phyloP scores from a whole-genome alignment of 345 rosid genomes.

The Boechera divaricarpa region DNA sequence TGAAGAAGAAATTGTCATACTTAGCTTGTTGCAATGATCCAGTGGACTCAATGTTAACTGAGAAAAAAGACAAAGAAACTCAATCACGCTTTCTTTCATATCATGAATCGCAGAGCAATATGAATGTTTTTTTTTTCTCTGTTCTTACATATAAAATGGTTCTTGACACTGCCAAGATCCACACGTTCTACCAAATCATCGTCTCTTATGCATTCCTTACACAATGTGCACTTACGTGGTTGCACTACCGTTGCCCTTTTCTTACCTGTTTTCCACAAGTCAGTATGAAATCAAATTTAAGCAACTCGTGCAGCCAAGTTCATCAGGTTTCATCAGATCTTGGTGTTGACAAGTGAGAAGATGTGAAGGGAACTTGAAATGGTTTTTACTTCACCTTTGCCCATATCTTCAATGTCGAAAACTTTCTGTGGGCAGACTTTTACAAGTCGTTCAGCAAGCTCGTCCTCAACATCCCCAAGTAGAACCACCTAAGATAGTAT shows the following conservation, averaged over 20 bases:
- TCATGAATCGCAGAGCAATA: not conserved
- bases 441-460: conserved; percentile 69
- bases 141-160: conserved; percentile 92
- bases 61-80: not conserved
- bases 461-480: conserved; percentile 59
- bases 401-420: conserved; percentile 94
- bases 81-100: not conserved
- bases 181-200: conserved; percentile 52
- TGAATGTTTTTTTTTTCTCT: not conserved
- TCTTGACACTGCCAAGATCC: conserved; percentile 65
- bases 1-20: too few relatives aligned
- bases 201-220: conserved; percentile 78
- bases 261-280: conserved; percentile 56
- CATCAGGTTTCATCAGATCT: not conserved
- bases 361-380: conserved; percentile 2
- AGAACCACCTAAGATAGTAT: conserved; percentile 62
- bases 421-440: conserved; percentile 75
- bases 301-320: not conserved
- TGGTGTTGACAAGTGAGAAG: not conserved
- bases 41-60: conserved; percentile 89
- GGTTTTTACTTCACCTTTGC: conserved; percentile 59
- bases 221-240: conserved; percentile 83
- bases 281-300: not conserved
- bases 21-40: conserved; percentile 54
- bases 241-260: conserved; percentile 77